phyloP scores from a whole-genome alignment of 306 rosid species.

The Begonia fuchsioides region DNA sequence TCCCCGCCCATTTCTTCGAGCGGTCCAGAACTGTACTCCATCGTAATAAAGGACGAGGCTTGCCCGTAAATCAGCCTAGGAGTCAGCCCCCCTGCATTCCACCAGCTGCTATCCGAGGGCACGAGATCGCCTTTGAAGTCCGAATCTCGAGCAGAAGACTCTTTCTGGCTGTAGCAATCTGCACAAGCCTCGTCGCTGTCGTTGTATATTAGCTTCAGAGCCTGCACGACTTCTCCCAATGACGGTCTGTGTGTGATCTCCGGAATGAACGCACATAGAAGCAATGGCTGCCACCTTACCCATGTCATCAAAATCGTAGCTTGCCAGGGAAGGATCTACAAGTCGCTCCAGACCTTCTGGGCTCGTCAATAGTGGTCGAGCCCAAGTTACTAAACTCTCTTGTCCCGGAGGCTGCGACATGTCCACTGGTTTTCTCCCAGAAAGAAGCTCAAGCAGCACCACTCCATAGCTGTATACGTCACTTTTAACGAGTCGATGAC shows the following conservation, averaged over 20 bases:
- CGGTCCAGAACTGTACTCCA: slow-evolving; percentile 84
- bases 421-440: too few species aligned
- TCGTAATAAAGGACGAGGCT: too few species aligned
- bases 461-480: too few species aligned
- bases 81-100: slow-evolving; percentile 52
- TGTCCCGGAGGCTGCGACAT: too few species aligned
- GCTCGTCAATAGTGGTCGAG: slow-evolving; percentile 57
- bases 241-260: slow-evolving; percentile 82
- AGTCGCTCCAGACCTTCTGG: slow-evolving; percentile 73
- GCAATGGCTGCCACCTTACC: slow-evolving; percentile 91
- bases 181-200: too few species aligned
- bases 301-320: slow-evolving; percentile 71
- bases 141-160: slow-evolving; percentile 59
- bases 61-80: slow-evolving; percentile 41
- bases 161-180: too few species aligned
- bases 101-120: slow-evolving; percentile 71
- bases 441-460: too few species aligned
- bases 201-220: too few species aligned
- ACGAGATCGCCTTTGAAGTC: slow-evolving; percentile 48
- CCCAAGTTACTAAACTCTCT: slow-evolving; percentile 86
- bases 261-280: slow-evolving; percentile 71
- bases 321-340: slow-evolving; percentile 68
- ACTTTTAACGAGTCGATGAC: too few species aligned
- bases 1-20: slow-evolving; percentile 61
- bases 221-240: slow-evolving; percentile 99